A percentile compares a stretch with the other conserved stretches of the same genome.
phyloP scores from a whole-genome alignment of 495 filamentous ascomycete species.

The Aspergillus haitiensis region DNA sequence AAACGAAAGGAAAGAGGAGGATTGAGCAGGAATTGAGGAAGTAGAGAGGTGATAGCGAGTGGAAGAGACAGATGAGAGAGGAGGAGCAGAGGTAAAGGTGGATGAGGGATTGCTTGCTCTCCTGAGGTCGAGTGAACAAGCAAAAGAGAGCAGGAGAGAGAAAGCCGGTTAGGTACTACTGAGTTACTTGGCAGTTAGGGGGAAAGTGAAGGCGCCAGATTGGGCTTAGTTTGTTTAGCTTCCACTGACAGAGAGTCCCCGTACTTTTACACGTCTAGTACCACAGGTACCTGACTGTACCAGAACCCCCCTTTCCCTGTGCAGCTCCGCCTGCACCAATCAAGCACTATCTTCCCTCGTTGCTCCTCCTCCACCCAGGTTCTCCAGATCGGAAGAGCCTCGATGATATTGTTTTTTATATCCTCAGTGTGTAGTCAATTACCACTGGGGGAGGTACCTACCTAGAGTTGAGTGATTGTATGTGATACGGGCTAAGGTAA shows the following conservation, averaged over 20 bases:
- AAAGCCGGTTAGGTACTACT: constrained; percentile 6
- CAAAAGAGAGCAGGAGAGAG: constrained; percentile 24
- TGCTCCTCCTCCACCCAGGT: background rate
- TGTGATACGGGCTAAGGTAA: too few relatives aligned
- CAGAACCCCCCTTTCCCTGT: constrained; percentile 22
- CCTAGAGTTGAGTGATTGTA: background rate
- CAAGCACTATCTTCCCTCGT: background rate
- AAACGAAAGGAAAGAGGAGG: constrained; percentile 13
- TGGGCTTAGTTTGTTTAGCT: constrained; percentile 18
- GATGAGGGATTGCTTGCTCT: constrained; percentile 21
- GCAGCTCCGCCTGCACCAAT: constrained; percentile 13
- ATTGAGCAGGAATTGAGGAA: constrained; percentile 13
- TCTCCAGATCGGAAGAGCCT: constrained; percentile 13
- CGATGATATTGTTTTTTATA: constrained; percentile 13
- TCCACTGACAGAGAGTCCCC: background rate
- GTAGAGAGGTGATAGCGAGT: constrained; percentile 22
- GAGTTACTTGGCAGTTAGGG: constrained; percentile 23
- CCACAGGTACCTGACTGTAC: background rate
- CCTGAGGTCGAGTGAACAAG: constrained; percentile 29
- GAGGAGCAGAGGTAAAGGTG: constrained; percentile 18
- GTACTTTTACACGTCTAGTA: constrained; percentile 11
- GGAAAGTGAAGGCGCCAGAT: constrained; percentile 17
- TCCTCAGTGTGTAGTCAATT: background rate
- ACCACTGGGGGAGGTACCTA: background rate
- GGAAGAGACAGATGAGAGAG: constrained; percentile 24